Evolutionary conservation across 1,284 basidiomycete species (phyloP), one percentile per base, ranked within the genome.

Genomic region (Clitocybe nebularis): DNA sequence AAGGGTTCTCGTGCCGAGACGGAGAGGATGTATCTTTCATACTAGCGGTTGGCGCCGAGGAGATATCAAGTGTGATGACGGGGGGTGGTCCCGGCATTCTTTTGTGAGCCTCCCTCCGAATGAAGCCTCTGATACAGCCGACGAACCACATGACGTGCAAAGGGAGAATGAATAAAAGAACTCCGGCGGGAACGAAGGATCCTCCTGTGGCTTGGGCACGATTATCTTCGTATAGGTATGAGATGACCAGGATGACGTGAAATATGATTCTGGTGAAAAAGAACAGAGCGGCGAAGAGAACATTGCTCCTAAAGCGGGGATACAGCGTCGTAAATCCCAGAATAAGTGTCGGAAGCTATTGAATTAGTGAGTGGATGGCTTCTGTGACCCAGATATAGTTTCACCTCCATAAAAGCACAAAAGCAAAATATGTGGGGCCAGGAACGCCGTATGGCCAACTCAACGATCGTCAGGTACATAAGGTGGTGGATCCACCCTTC

Each of bases 401-500:
- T 53, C 35, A 75, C 68, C 72, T 81, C 79, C 79, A 82, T 79
- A 25, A 70, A 49, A 2, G 68, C 66, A 3, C 59, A 67, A 8
- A 75, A 50, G 34, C 69, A 62, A 51, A 81, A 81, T 10, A 80
- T 59, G 36, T 72, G 67, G 3, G 68, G 56, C 64, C 69, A 71
- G 2, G 51, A 55, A 4, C 55, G 50, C 25, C 65, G 59, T 14
- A 72, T 56, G 1, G 72, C 55, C 49, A 72, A 59, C 33, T 74
- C 62, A 46, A 77, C 71, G 13, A 82, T 56, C 20, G 63, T 57
- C 28, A 79, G 58, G 53, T 81, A 82, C 7, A 72, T 57, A 0
- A 63, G 58, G 54, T 82, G 80, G 50, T 82, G 80, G 19, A 79
- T 59, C 79, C 79, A 81, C 4, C 79, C 80, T 52, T 42, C 43